Evolutionary conservation across 2,329 filamentous ascomycete species (phyloP), one percentile per base, ranked within the genome.

Genomic region (Talaromyces sp.): DNA sequence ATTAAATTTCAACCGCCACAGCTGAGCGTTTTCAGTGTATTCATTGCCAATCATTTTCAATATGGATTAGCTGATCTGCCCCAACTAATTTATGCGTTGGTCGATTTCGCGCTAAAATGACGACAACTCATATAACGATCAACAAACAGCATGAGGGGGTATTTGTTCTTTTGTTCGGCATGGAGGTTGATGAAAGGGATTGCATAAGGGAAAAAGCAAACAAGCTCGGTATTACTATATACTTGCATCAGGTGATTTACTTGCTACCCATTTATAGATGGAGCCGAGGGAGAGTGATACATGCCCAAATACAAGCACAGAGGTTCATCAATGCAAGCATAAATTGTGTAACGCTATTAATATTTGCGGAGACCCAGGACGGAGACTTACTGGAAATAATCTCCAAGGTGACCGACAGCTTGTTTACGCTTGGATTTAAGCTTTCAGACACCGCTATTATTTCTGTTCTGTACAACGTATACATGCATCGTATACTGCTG

Each of bases 51-150:
- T 39, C 52, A 56, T 9, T 37, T 22, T 37, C 11, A 2, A 17
- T 25, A 19, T 8, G 13, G 27, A 19, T 19, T 56, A 35, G 50
- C 50, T 13, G 50, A 56, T 56, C 50, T 11, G 17, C 50, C 35
- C 10, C n/a, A 33, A 33, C 27, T 52, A 52, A n/a, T n/a, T 52
- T n/a, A 52, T 52, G 50, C 10, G 31, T 37, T 56, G 50, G 50
- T 37, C 50, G 31, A 56, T 37, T 22, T 56, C 50, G 31, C 31
- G 50, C 50, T 56, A 56, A 56, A 56, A 56, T 56, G 50, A 56
- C 50, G 50, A 56, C 50, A 37, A 22, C 10, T 13, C 27, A 37
- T 56, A 56, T 56, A 56, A 56, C 31, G 50, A 56, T 56, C 50
- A 56, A 56, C 50, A 19, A 56, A 56, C 50, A 19, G 37, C 50